These are phyloP conservation scores for Pseudocercospora fijiensis DNA, from an alignment of 2,329 filamentous ascomycete species.

Conservation along the genomic window DNA sequence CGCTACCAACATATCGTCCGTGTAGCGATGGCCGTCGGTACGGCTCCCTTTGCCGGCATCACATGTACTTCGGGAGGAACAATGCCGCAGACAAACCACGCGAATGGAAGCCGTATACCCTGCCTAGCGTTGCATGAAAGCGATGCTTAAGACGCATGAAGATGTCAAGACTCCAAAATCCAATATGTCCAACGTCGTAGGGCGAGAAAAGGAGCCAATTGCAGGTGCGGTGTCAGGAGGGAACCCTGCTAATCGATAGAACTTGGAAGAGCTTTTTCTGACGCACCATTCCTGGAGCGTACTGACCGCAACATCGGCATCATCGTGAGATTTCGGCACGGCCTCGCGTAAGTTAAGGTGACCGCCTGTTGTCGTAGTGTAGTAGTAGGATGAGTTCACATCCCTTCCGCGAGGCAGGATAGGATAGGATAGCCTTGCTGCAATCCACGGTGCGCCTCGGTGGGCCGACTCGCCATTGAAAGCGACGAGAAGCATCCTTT, in stretches of 20 bases:
- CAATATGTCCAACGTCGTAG: not conserved
- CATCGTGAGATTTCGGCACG: not conserved
- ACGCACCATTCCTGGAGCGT: not conserved
- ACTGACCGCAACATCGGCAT: conserved; percentile 6
- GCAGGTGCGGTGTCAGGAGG: not conserved
- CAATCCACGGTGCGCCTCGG: not conserved
- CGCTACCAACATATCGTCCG: not conserved
- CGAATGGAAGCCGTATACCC: not conserved
- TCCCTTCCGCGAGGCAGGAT: conserved; percentile 2
- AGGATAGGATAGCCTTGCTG: not conserved
- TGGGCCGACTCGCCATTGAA: conserved; percentile 3
- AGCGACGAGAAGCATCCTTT: not conserved
- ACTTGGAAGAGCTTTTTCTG: not conserved
- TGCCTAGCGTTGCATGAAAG: not conserved
- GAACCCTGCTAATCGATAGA: not conserved
- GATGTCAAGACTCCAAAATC: not conserved
- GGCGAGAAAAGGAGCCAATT: not conserved
- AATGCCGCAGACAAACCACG: conserved; percentile 4
- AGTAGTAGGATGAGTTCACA: not conserved
- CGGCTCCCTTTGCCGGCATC: conserved; percentile 1
- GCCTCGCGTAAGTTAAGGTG: not conserved
- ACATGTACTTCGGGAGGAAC: not conserved
- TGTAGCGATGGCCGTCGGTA: not conserved
- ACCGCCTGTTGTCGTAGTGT: not conserved
- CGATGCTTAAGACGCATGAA: not conserved